phyloP scores from a whole-genome alignment of 2,329 filamentous ascomycete genomes.

The Tricladium varicosporioides region DNA sequence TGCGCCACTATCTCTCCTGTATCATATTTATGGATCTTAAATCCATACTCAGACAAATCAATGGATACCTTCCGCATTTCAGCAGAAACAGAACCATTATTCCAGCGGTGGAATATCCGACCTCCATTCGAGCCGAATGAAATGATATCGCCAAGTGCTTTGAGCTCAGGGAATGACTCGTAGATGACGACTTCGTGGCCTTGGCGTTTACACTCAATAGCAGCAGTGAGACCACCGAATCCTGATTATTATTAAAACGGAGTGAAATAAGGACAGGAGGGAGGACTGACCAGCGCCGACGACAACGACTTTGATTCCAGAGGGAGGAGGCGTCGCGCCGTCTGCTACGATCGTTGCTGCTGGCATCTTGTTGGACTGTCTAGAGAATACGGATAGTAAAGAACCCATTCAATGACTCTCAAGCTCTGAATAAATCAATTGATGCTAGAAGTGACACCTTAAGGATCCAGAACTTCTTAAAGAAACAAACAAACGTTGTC shows the following conservation, averaged over 20 bases:
- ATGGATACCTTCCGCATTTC: constrained; percentile 20
- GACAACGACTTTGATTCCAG: constrained; percentile 23
- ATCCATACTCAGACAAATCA: constrained; percentile 39
- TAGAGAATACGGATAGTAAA: too few relatives aligned
- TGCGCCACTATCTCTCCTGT: constrained; percentile 38
- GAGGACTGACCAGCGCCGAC: constrained; percentile 21
- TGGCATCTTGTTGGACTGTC: too few relatives aligned
- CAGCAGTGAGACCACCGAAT: constrained; percentile 58
- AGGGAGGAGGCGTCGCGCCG: constrained; percentile 9
- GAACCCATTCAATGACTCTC: too few relatives aligned
- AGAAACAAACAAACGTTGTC: too few relatives aligned
- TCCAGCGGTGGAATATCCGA: constrained; percentile 56
- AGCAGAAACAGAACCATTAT: constrained; percentile 41
- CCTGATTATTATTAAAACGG: constrained; percentile 37
- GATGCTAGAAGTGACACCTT: too few relatives aligned
- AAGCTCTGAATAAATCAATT: too few relatives aligned
- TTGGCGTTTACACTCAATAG: constrained; percentile 58
- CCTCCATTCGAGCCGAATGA: constrained; percentile 56
- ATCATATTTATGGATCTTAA: constrained; percentile 44
- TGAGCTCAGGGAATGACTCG: constrained; percentile 45
- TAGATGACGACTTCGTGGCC: constrained; percentile 51
- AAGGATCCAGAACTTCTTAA: too few relatives aligned
- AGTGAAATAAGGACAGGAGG: neutral
- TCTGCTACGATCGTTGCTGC: constrained; percentile 5
- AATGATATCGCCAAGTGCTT: constrained; percentile 48